Conservation (phyloP, 2,329 filamentous ascomycete species). For the Exophiala sp. region DNA sequence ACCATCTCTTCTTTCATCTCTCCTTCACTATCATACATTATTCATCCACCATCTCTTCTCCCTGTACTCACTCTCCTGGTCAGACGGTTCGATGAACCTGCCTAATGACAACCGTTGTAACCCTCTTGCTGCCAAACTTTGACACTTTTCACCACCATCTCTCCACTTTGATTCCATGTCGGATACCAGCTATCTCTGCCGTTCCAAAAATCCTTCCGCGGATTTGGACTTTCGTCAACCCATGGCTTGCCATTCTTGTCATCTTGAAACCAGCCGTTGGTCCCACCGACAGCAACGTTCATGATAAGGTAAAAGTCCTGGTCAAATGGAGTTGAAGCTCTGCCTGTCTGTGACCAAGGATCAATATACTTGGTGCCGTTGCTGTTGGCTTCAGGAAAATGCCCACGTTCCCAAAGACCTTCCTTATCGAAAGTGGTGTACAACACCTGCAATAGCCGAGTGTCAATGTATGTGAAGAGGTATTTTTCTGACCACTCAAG, state of each 20-base stretch:
- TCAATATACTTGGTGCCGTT: conserved; percentile 66
- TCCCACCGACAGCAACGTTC: conserved; percentile 71
- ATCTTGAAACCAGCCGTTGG: conserved; percentile 82
- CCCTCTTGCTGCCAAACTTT: conserved; percentile 62
- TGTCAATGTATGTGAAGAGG: conserved; percentile 82
- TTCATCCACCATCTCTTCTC: no score
- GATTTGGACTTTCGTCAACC: conserved; percentile 65
- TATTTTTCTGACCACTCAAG: conserved; percentile 87
- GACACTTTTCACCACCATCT: conserved; percentile 67
- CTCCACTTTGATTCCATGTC: conserved; percentile 71
- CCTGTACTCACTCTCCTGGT: no score
- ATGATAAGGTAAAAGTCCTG: conserved; percentile 72
- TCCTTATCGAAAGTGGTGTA: conserved; percentile 71
- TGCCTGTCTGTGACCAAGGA: conserved; percentile 61
- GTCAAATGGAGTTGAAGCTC: conserved; percentile 68
- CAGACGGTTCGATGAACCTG: no score
- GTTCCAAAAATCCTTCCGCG: conserved; percentile 74
- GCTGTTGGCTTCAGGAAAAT: conserved; percentile 59
- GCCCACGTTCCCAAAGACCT: conserved; percentile 63
- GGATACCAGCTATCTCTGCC: conserved; percentile 62
- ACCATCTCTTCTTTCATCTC: no score
- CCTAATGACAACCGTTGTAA: conserved; percentile 23
- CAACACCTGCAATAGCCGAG: conserved; percentile 72
- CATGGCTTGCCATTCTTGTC: conserved; percentile 71
- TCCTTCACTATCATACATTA: no score